Conservation (phyloP, 2,329 filamentous ascomycete species). For the Keithomyces neogunnii region DNA sequence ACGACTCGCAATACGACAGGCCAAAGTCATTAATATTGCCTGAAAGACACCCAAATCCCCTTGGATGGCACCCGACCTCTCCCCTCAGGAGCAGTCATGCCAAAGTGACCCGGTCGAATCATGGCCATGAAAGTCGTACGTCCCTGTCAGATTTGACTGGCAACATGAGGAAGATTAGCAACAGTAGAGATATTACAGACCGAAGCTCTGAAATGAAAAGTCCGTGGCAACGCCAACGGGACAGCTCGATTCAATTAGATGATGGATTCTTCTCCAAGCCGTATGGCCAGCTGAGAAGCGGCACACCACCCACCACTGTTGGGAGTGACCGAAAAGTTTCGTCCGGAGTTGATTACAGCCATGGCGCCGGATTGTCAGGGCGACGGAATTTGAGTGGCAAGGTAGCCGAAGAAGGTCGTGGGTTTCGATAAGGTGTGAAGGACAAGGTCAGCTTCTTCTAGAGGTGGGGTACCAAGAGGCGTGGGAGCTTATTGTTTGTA, state of each 20-base stretch:
- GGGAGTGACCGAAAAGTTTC: slow-evolving; percentile 45
- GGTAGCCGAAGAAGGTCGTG: slow-evolving; percentile 58
- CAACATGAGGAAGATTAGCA: slow-evolving; percentile 34
- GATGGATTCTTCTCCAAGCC: slow-evolving; percentile 42
- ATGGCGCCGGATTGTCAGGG: slow-evolving; percentile 21
- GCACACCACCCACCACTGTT: slow-evolving; percentile 45
- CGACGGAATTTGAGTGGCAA: slow-evolving; percentile 65
- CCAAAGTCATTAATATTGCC: slow-evolving; percentile 11
- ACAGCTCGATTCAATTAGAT: slow-evolving; percentile 43
- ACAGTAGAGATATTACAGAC: slow-evolving; percentile 32
- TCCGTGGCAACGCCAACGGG: slow-evolving; percentile 14
- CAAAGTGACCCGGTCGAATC: slow-evolving; percentile 12
- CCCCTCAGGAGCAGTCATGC: slow-evolving; percentile 8
- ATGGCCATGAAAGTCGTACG: slow-evolving; percentile 1
- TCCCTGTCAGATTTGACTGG: slow-evolving; percentile 37
- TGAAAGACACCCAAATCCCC: slow-evolving; percentile 40
- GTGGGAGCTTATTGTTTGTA: background rate
- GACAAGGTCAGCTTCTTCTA: background rate
- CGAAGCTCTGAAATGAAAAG: background rate
- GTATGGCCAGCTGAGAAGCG: slow-evolving; percentile 49
- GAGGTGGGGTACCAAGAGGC: background rate
- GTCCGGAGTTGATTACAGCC: slow-evolving; percentile 47
- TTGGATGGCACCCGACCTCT: slow-evolving; percentile 39
- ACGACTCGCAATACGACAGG: slow-evolving; percentile 19
- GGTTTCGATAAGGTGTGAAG: background rate